phyloP scores from a whole-genome alignment of 2,329 filamentous ascomycete genomes.

The Hymenoscyphus repandus region DNA sequence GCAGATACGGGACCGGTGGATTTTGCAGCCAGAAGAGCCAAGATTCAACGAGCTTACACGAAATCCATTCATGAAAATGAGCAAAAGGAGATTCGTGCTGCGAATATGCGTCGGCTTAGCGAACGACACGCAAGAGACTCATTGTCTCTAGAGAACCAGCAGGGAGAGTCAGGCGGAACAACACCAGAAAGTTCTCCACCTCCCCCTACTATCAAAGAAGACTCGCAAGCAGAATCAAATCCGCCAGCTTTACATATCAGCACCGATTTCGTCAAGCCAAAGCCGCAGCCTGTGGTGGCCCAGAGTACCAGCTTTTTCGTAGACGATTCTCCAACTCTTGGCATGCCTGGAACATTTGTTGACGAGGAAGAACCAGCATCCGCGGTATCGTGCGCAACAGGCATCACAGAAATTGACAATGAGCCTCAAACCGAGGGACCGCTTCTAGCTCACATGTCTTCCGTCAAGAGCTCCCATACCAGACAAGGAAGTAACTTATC shows the following conservation, averaged over 20 bases:
- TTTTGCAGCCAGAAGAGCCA: conserved; percentile 75
- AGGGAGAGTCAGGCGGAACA: conserved; percentile 24
- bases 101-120: conserved; percentile 34
- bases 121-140: conserved; percentile 18
- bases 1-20: conserved; percentile 70
- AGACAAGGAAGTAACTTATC: conserved; percentile 17
- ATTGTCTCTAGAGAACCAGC: conserved; percentile 26
- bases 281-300: conserved; percentile 1
- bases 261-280: conserved; percentile 19
- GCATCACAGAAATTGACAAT: conserved; percentile 66
- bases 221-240: conserved; percentile 7
- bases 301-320: conserved; percentile 4
- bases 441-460: conserved; percentile 18
- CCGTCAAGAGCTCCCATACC: conserved; percentile 1
- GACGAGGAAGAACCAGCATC: conserved; percentile 49
- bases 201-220: background rate
- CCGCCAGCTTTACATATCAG: conserved; percentile 21
- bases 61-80: conserved; percentile 75
- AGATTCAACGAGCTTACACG: conserved; percentile 79
- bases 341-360: conserved; percentile 58
- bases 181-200: conserved; percentile 5
- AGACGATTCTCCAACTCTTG: conserved; percentile 61
- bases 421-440: conserved; percentile 58
- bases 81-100: conserved; percentile 43
- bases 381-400: conserved; percentile 54